Conservation (phyloP, 2,329 filamentous ascomycete species). For the Ascochyta viciae-villosae region DNA sequence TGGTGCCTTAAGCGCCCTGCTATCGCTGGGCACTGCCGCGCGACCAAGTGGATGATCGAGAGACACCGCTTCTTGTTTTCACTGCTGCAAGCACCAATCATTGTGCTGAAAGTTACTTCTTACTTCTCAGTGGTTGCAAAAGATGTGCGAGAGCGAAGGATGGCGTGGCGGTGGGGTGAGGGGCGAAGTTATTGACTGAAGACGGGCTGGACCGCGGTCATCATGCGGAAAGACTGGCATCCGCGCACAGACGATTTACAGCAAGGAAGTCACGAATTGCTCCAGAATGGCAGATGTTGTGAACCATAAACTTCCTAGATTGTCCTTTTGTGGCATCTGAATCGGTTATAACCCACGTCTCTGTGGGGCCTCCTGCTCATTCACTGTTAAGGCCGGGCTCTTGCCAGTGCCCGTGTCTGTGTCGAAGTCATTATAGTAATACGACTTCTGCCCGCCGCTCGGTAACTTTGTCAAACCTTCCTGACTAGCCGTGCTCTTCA, state of each 20-base stretch:
- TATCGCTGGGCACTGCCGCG: conserved; percentile 9
- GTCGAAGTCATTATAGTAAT: conserved; percentile 23
- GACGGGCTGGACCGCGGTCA: conserved; percentile 9
- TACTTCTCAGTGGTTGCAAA: conserved; percentile 5
- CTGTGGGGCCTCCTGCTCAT: background rate
- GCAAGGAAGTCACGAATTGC: background rate
- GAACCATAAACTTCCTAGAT: background rate
- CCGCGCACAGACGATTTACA: conserved; percentile 21
- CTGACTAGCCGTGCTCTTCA: conserved; percentile 33
- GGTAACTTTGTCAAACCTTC: conserved; percentile 26
- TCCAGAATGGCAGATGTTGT: conserved; percentile 2
- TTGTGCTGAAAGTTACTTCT: background rate
- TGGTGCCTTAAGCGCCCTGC: conserved; percentile 32
- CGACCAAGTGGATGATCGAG: background rate
- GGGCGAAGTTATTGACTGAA: conserved; percentile 2
- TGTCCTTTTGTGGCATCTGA: background rate
- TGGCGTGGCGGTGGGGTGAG: conserved; percentile 12
- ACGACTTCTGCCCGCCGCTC: conserved; percentile 13
- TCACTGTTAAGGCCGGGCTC: conserved; percentile 3
- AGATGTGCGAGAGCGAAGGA: conserved; percentile 1
- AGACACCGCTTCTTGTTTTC: conserved; percentile 1
- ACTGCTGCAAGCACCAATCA: conserved; percentile 21
- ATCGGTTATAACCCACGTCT: background rate
- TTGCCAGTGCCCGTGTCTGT: conserved; percentile 9
- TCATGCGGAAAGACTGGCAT: conserved; percentile 16